Conservation (phyloP, 2,329 filamentous ascomycete species). For the Xylariaceae sp. region DNA sequence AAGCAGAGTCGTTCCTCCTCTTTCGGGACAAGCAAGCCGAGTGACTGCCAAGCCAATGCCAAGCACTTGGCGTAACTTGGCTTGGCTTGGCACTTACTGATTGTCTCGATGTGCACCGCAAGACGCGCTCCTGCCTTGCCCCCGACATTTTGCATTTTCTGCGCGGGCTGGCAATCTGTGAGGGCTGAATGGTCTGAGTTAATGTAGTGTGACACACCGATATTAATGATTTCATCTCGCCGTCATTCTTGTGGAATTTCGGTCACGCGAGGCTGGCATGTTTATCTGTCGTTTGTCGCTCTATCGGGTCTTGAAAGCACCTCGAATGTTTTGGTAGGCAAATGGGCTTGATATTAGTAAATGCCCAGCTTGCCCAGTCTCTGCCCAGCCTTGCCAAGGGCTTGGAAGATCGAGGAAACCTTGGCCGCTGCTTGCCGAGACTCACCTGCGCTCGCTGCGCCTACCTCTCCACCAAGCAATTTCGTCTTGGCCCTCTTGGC, state of each 20-base stretch:
- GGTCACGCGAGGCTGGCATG: no score
- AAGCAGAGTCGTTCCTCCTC: conserved; percentile 20
- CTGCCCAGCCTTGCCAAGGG: no score
- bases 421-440: conserved; percentile 26
- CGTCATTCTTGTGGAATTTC: no score
- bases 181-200: not conserved
- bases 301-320: no score
- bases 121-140: conserved; percentile 4
- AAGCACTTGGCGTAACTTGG: conserved; percentile 25
- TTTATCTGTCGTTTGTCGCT: no score
- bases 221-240: no score
- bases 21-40: conserved; percentile 26
- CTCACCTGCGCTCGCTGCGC: conserved; percentile 21
- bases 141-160: not conserved
- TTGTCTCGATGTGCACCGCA: conserved; percentile 19
- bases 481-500: conserved; percentile 16
- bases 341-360: no score
- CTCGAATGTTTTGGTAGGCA: no score
- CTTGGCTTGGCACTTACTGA: conserved; percentile 21
- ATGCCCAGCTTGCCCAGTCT: no score
- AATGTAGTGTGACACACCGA: no score
- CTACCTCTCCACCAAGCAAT: conserved; percentile 18
- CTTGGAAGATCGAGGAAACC: no score
- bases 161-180: conserved; percentile 1
- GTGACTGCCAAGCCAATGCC: conserved; percentile 22